Base-by-base conservation (phyloP, 441 rosid genomes). In the Metrosideros polymorpha region DNA sequence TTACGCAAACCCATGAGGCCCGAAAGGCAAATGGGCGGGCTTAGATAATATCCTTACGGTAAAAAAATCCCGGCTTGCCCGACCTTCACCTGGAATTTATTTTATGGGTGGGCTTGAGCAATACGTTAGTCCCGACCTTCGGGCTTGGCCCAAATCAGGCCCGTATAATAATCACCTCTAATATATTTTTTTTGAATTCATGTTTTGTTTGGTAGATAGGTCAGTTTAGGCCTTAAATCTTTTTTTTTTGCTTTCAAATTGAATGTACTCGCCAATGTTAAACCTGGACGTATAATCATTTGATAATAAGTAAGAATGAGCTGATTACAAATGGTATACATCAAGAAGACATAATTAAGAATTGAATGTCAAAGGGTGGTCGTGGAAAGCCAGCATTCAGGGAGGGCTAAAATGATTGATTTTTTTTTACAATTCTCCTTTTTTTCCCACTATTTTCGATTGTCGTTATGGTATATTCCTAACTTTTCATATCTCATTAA, bases 211-310 rank as follows among this genome's bases (percentile, higher is more conserved):
- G 32, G n/a, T 14, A 57, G 66, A 29, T n/a, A 66, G 77, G 27
- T 66, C 43, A 32, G 2, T 32, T 63, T 32, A 32, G 2, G 1
- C 27, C 43, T 63, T 5, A 4, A 9, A 61, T 1, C 18, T 63
- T 32, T 50, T 8, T 47, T 63, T 0, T 1, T 19, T 18, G 27
- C 0, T 18, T 19, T 2, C 1, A 5, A 49, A n/a, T n/a, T n/a
- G n/a, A n/a, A n/a, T n/a, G n/a, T n/a, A n/a, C n/a, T n/a, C n/a
- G n/a, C n/a, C 39, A 3, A 29, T 13, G 15, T 14, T 29, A 29
- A 50, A 29, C 4, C 5, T 1, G 5, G 10, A 29, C 6, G 35
- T 18, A 2, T 18, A 17, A 50, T 50, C 52, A 50, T 50, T 50
- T 50, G 52, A 13, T 50, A 13, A 50, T 13, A 50, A 12, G 52